Evolutionary conservation across 2,329 filamentous ascomycete genomes (phyloP).

Genomic region (Reticulascus tulasneorum): DNA sequence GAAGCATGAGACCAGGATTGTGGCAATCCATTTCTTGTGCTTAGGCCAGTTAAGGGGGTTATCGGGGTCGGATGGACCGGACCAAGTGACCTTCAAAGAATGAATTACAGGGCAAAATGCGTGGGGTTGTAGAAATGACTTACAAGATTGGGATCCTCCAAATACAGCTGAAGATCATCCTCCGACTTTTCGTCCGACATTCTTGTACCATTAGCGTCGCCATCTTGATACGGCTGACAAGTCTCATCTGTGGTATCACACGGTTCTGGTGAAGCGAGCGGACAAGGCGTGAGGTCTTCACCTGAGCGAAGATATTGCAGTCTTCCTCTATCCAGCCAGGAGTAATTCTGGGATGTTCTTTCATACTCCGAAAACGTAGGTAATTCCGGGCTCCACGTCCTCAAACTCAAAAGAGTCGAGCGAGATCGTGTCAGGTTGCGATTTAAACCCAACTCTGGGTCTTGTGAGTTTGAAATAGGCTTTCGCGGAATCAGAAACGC

Average conservation of each 20-base stretch:
- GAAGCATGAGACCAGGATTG: constrained; percentile 31
- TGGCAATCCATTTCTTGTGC: constrained; percentile 28
- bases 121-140: no score
- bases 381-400: constrained; percentile 22
- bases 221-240: no score
- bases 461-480: constrained; percentile 4
- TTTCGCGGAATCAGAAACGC: constrained; percentile 9
- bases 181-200: no score
- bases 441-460: constrained; percentile 1
- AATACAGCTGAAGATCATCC: neutral
- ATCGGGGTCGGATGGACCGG: constrained; percentile 35
- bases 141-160: neutral
- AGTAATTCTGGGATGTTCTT: constrained; percentile 22
- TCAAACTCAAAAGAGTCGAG: constrained; percentile 26
- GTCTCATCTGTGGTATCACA: no score
- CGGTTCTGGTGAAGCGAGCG: no score
- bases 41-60: constrained; percentile 44
- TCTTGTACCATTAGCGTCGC: no score
- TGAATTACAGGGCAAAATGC: no score
- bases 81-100: constrained; percentile 33
- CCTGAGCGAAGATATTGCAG: no score
- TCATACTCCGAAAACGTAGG: constrained; percentile 21
- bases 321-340: no score
- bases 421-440: constrained; percentile 14
- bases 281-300: no score